Evolutionary conservation across 2,329 filamentous ascomycete genomes (phyloP), one percentile per base, ranked within the genome.

Genomic region (Cryphonectria radicalis): DNA sequence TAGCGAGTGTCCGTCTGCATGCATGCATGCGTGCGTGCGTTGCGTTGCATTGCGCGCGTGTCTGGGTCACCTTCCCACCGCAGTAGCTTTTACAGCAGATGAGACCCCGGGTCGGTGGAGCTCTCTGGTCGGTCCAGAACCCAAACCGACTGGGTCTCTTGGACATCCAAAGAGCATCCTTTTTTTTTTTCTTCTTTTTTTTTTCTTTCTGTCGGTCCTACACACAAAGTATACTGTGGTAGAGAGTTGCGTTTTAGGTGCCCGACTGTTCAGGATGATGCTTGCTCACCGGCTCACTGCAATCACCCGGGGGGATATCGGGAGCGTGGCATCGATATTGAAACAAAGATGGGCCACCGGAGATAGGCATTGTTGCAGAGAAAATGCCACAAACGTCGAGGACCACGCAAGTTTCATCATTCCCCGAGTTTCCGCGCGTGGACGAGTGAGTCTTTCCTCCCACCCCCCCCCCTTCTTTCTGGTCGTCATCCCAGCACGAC

Each of bases 371-470:
- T 57, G 59, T 53, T 68, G 59, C 42, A 53, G 46, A 53, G 42
- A 53, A 19, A 55, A 63, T 65, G 25, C 43, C n/a, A 37, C 46
- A n/a, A 32, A 40, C 40, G 67, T 57, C 71, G 66, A 62, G 32
- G 42, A 43, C 28, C 63, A 32, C 69, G 60, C 69, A 63, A 40
- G 69, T 73, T 71, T 73, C 71, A 73, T 63, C 62, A 69, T 66
- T 22, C n/a, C 28, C 62, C n/a, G 63, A 72, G 35, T 55, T n/a
- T 22, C 68, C n/a, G n/a, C 50, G 67, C 67, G 63, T 67, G 59
- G 62, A 60, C 32, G 67, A 14, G 35, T 42, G 57, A 37, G 63
- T 40, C 22, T 53, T n/a, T 63, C 40, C 37, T 62, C 11, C n/a
- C n/a, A n/a, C 35, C 13, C 13, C 37, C 4, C 37, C 4, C 37